These are phyloP conservation scores for Verticillium klebahnii DNA, from an alignment of 2,329 filamentous ascomycete genomes.

Conservation along the genomic window DNA sequence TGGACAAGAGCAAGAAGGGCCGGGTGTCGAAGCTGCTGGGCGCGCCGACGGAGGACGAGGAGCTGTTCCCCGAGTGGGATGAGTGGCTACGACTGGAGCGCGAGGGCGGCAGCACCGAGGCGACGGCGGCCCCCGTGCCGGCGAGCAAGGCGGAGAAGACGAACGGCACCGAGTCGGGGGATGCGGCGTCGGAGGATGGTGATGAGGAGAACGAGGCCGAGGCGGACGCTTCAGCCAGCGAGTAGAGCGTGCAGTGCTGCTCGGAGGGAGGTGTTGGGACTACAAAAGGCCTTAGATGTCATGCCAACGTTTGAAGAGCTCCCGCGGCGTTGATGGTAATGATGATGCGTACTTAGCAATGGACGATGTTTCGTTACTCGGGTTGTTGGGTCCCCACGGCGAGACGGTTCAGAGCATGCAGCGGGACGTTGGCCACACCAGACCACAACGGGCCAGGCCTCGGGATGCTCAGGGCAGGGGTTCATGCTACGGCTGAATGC, in stretches of 20 bases:
- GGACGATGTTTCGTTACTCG: background rate
- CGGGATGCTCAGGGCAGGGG: background rate
- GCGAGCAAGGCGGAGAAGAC: constrained; percentile 13
- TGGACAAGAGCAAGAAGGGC: constrained; percentile 81
- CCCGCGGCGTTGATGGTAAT: constrained; percentile 16
- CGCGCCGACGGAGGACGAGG: constrained; percentile 74
- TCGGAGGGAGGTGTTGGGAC: constrained; percentile 6
- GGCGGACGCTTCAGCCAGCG: constrained; percentile 17
- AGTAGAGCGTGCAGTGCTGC: constrained; percentile 11
- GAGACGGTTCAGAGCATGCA: too few relatives aligned
- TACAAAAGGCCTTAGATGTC: constrained; percentile 14
- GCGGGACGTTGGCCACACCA: too few relatives aligned
- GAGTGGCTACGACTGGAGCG: constrained; percentile 79
- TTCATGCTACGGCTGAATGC: background rate
- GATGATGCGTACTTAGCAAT: constrained; percentile 13
- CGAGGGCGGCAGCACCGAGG: constrained; percentile 51
- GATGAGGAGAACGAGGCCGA: constrained; percentile 20
- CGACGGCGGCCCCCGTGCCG: constrained; percentile 17
- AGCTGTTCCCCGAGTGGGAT: constrained; percentile 95
- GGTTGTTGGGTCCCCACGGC: background rate
- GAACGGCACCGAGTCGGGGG: constrained; percentile 12
- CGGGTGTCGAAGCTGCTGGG: constrained; percentile 82
- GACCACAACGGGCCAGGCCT: too few relatives aligned
- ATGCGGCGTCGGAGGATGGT: constrained; percentile 17
- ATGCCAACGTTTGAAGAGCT: constrained; percentile 9